These are phyloP conservation scores for Davidsoniella eucalypti DNA, from an alignment of 2,329 filamentous ascomycete genomes.

Conservation along the genomic window DNA sequence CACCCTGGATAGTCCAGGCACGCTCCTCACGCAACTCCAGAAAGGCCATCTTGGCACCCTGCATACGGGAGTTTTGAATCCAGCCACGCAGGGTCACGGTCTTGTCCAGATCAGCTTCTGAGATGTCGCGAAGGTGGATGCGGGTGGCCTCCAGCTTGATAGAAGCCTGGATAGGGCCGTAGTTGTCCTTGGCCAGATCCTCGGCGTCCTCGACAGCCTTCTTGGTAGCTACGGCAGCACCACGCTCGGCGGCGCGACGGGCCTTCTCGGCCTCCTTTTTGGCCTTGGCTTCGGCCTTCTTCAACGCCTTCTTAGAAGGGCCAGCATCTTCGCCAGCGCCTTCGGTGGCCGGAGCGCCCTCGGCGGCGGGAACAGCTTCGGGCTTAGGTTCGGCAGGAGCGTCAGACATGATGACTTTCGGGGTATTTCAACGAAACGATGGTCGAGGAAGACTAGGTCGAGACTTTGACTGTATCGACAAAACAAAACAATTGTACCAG, in stretches of 20 bases:
- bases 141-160: slow-evolving; percentile 39
- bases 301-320: slow-evolving; percentile 62
- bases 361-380: slow-evolving; percentile 6
- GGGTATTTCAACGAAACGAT: no score
- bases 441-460: no score
- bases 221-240: slow-evolving; percentile 52
- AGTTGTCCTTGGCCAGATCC: slow-evolving; percentile 58
- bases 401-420: slow-evolving; percentile 19
- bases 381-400: slow-evolving; percentile 18
- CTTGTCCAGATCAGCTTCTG: slow-evolving; percentile 49
- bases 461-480: no score
- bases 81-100: slow-evolving; percentile 62
- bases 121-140: slow-evolving; percentile 45
- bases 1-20: slow-evolving; percentile 66
- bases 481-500: no score
- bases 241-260: slow-evolving; percentile 53
- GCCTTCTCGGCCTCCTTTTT: slow-evolving; percentile 79
- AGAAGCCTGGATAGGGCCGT: slow-evolving; percentile 51
- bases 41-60: slow-evolving; percentile 85
- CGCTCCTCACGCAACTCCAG: slow-evolving; percentile 65
- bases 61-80: slow-evolving; percentile 74
- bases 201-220: slow-evolving; percentile 49
- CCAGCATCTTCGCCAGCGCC: slow-evolving; percentile 16
- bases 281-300: slow-evolving; percentile 73
- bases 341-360: not conserved